A percentile compares a stretch with the other conserved stretches of the same genome.
phyloP scores from a whole-genome alignment of 2,329 filamentous ascomycete species.

The Fonsecaea multimorphosa region DNA sequence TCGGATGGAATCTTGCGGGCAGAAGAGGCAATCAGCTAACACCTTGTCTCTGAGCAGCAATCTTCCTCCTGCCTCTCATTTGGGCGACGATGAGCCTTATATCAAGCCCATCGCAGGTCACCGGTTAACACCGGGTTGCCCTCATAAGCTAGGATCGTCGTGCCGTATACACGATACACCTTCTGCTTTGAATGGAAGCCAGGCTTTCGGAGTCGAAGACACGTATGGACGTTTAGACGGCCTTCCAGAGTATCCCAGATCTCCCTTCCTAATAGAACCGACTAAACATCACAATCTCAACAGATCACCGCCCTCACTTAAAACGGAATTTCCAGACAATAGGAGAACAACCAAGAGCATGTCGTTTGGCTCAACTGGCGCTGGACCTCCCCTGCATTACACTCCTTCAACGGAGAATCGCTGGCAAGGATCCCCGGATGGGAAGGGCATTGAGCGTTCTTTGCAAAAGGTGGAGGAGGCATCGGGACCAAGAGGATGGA shows the following conservation, averaged over 20 bases:
- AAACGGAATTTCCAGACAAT: neutral
- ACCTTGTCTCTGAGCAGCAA: neutral
- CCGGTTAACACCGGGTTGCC: neutral
- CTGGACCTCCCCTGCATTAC: neutral
- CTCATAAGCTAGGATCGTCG: neutral
- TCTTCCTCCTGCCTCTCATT: neutral
- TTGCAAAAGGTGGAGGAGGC: neutral
- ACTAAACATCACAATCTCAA: neutral
- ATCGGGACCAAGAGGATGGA: neutral
- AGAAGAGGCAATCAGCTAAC: neutral
- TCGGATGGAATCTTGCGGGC: neutral
- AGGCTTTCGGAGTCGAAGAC: neutral
- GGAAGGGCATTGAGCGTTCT: neutral
- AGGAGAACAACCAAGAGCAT: neutral
- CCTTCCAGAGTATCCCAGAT: neutral
- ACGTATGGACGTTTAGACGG: neutral
- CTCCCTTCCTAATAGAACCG: no score
- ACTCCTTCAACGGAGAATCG: neutral
- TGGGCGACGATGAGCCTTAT: neutral
- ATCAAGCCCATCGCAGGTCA: constrained; percentile 1
- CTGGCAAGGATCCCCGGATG: neutral
- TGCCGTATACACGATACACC: neutral
- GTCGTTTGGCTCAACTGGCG: neutral
- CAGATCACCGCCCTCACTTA: neutral
- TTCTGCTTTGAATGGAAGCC: neutral